These are phyloP conservation scores for Aureobasidium sp. DNA, from an alignment of 2,329 filamentous ascomycete species.

Conservation along the genomic window DNA sequence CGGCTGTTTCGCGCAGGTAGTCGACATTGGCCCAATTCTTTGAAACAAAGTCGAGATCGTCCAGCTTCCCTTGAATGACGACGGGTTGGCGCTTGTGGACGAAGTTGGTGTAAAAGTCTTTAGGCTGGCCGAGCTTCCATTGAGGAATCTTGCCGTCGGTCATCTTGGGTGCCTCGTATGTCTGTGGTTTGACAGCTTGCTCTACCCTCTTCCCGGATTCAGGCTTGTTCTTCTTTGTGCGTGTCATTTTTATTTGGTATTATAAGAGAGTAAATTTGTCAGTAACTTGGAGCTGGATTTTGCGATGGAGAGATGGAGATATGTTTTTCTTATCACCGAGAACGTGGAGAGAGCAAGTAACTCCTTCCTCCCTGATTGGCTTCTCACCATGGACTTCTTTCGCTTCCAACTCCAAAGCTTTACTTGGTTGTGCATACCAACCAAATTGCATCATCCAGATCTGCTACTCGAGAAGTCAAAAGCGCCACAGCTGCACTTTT, in stretches of 20 bases:
- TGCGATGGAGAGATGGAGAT: neutral
- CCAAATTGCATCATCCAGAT: neutral
- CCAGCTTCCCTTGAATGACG: neutral
- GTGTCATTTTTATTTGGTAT: neutral
- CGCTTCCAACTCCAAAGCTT: neutral
- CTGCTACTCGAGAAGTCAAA: neutral
- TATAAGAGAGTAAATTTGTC: neutral
- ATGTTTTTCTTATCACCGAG: neutral
- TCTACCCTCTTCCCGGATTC: neutral
- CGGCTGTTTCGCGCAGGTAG: slow-evolving; percentile 7
- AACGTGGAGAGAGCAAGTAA: neutral
- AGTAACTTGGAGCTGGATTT: neutral
- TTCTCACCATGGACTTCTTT: neutral
- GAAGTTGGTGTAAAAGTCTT: neutral
- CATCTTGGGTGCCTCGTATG: neutral
- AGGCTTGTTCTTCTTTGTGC: slow-evolving; percentile 5
- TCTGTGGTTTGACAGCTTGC: neutral
- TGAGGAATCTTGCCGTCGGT: neutral
- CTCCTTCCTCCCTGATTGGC: neutral
- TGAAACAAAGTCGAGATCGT: neutral
- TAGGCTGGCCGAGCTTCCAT: neutral
- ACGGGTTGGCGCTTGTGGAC: neutral
- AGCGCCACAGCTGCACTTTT: neutral
- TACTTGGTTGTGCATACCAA: neutral
- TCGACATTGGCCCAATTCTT: slow-evolving; percentile 6